Evolutionary conservation across 2,329 filamentous ascomycete genomes (phyloP).

Genomic region (Bipolaris victoriae): DNA sequence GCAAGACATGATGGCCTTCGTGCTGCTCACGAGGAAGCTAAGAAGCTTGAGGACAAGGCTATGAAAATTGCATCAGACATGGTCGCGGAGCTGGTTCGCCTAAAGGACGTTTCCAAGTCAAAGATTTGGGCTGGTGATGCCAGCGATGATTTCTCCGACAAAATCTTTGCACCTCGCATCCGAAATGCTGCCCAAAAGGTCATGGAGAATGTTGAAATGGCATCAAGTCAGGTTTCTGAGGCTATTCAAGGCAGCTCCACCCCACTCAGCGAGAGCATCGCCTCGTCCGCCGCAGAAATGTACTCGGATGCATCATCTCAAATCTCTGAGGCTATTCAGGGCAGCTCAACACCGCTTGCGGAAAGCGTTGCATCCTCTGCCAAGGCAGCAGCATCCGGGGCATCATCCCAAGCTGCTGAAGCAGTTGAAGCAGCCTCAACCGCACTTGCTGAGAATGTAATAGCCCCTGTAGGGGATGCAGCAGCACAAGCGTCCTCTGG

Average conservation of each 20-base stretch:
- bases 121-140: slow-evolving; percentile 79
- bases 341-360: slow-evolving; percentile 36
- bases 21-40: slow-evolving; percentile 69
- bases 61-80: slow-evolving; percentile 81
- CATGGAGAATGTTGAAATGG: slow-evolving; percentile 47
- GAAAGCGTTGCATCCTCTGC: slow-evolving; percentile 48
- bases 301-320: slow-evolving; percentile 42
- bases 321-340: slow-evolving; percentile 40
- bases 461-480: slow-evolving; percentile 47
- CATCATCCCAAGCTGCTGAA: slow-evolving; percentile 38
- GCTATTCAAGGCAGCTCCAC: slow-evolving; percentile 43
- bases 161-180: slow-evolving; percentile 64
- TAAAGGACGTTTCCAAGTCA: slow-evolving; percentile 85
- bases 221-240: slow-evolving; percentile 47
- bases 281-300: slow-evolving; percentile 47
- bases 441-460: slow-evolving; percentile 40
- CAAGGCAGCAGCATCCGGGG: slow-evolving; percentile 44
- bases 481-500: slow-evolving; percentile 40
- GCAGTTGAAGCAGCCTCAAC: slow-evolving; percentile 39
- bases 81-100: slow-evolving; percentile 76
- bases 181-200: slow-evolving; percentile 53
- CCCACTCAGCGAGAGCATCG: slow-evolving; percentile 41
- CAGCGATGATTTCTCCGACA: slow-evolving; percentile 78
- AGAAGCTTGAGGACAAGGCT: slow-evolving; percentile 74
- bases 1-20: slow-evolving; percentile 73